These are phyloP conservation scores for Strobilomyces echinocephalus DNA, from an alignment of 768 basidiomycete genomes.

Conservation along the genomic window DNA sequence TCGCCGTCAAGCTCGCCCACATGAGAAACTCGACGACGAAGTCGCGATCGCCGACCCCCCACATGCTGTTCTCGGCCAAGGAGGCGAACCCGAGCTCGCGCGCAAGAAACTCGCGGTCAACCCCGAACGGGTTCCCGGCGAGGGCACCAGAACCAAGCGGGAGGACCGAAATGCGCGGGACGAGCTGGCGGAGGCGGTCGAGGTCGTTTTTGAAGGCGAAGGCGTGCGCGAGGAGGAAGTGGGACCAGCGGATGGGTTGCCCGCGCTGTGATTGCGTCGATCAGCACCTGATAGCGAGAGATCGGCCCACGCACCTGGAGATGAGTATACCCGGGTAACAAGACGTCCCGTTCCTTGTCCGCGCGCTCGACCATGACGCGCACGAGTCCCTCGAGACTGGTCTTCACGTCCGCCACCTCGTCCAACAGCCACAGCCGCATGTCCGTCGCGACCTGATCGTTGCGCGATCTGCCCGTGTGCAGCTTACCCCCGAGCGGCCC, in stretches of 20 bases:
- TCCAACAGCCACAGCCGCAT: constrained; percentile 94
- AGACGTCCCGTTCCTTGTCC: constrained; percentile 84
- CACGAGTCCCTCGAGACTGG: constrained; percentile 70
- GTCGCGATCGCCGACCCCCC: constrained; percentile 95
- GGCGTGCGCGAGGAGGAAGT: constrained; percentile 91
- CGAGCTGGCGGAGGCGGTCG: constrained; percentile 74
- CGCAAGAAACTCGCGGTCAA: constrained; percentile 91
- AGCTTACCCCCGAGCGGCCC: constrained; percentile 92
- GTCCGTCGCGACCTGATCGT: constrained; percentile 98
- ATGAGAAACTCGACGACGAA: constrained; percentile 97
- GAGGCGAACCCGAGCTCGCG: constrained; percentile 84
- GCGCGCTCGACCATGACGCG: constrained; percentile 89
- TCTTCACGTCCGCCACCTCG: constrained; percentile 63
- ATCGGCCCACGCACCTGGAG: constrained; percentile 58
- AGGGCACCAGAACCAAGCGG: constrained; percentile 93
- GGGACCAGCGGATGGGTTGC: constrained; percentile 98
- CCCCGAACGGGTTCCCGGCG: constrained; percentile 92
- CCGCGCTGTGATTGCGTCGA: constrained; percentile 70
- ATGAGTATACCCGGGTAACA: constrained; percentile 97
- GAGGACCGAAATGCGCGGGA: constrained; percentile 87
- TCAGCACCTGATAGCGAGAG: background rate
- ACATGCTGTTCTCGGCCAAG: constrained; percentile 93
- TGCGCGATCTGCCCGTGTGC: constrained; percentile 94
- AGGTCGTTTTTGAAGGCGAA: constrained; percentile 90
- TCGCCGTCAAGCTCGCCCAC: constrained; percentile 91